Conservation (phyloP, 2,329 filamentous ascomycete species). For the Cercospora sp. region DNA sequence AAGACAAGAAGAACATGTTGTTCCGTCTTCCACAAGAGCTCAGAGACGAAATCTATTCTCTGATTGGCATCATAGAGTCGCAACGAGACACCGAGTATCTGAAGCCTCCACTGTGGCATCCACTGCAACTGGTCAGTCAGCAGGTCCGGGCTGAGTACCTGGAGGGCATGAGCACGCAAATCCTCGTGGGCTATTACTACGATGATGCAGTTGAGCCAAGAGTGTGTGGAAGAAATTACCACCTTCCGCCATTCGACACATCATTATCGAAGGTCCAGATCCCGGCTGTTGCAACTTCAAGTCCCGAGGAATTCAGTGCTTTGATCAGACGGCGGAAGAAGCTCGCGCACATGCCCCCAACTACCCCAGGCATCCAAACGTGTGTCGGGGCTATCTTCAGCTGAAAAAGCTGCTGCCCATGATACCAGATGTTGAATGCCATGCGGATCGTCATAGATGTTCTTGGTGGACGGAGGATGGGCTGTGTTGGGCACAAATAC, state of each 20-base stretch:
- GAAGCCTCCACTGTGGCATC: background rate
- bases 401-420: background rate
- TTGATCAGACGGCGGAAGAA: background rate
- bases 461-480: background rate
- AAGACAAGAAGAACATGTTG: background rate
- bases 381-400: background rate
- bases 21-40: background rate
- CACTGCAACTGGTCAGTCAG: background rate
- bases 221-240: background rate
- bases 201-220: background rate
- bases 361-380: background rate
- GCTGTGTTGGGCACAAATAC: background rate
- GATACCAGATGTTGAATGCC: background rate
- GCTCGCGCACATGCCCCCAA: background rate
- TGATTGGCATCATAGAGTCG: background rate
- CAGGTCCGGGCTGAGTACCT: background rate
- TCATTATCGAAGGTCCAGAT: background rate
- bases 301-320: background rate
- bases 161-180: background rate
- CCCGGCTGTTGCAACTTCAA: background rate
- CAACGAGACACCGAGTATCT: background rate
- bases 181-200: background rate
- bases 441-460: background rate
- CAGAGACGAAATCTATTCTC: background rate
- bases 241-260: background rate